Evolutionary conservation across 1,284 basidiomycete genomes (phyloP).

Genomic region (Sporisorium sorghi): DNA sequence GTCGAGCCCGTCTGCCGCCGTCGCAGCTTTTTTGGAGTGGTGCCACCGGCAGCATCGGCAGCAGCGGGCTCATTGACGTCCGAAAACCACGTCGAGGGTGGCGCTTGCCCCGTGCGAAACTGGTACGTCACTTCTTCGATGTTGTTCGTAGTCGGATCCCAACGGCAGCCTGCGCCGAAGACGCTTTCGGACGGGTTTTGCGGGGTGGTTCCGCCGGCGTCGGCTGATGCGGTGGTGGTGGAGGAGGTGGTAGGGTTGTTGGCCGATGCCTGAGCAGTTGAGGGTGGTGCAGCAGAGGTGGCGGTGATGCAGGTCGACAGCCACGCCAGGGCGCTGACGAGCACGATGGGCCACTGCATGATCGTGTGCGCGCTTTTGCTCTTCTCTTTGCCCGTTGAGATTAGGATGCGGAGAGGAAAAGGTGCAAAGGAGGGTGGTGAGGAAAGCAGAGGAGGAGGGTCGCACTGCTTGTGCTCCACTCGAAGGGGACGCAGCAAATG

Average conservation of each 20-base stretch:
- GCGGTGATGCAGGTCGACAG: neutral
- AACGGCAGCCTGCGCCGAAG: conserved; percentile 47
- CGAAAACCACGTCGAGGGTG: conserved; percentile 38
- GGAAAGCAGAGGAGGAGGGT: neutral
- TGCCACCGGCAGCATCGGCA: neutral
- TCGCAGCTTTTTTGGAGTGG: conserved; percentile 8
- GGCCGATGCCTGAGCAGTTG: neutral
- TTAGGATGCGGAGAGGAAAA: neutral
- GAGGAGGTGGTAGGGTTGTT: neutral
- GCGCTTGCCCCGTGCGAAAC: conserved; percentile 41
- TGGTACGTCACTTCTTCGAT: conserved; percentile 37
- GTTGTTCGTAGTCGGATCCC: conserved; percentile 42
- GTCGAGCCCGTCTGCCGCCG: neutral
- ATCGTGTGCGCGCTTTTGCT: neutral
- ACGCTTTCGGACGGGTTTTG: conserved; percentile 9
- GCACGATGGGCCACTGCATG: conserved; percentile 2
- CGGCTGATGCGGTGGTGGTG: neutral
- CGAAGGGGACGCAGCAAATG: neutral
- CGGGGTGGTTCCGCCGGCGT: neutral
- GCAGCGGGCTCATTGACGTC: conserved; percentile 11
- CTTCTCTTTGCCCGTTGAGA: neutral
- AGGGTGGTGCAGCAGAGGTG: neutral
- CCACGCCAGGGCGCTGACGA: neutral
- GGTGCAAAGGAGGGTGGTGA: neutral
- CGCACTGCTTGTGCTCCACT: neutral